A percentile compares a stretch with the other conserved stretches of the same genome.
phyloP scores from a whole-genome alignment of 768 basidiomycete species.

The Cystofilobasidium macerans region DNA sequence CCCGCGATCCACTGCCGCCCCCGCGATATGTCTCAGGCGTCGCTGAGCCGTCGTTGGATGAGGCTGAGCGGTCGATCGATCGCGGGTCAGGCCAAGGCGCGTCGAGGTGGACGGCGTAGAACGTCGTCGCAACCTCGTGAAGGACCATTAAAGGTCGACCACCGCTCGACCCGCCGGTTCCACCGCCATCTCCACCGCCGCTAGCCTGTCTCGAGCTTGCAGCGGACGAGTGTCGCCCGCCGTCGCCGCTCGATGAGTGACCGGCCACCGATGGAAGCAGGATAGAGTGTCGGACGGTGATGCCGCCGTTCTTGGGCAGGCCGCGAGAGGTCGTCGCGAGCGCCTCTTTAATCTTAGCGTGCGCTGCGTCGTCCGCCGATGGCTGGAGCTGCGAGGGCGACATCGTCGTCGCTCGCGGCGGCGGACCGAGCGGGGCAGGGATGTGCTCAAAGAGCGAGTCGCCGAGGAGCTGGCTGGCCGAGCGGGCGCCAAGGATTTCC shows the following conservation, averaged over 20 bases:
- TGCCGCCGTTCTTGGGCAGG: slow-evolving; percentile 25
- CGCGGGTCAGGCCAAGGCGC: background rate
- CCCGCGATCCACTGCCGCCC: background rate
- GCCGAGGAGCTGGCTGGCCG: slow-evolving; percentile 25
- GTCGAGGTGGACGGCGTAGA: slow-evolving; percentile 29
- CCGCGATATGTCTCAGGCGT: background rate
- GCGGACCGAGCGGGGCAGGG: background rate
- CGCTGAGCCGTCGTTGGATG: slow-evolving; percentile 4
- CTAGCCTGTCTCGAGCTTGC: no score
- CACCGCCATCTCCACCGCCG: no score
- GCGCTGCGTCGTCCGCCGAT: background rate
- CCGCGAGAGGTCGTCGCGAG: slow-evolving; percentile 7
- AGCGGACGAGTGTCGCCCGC: no score
- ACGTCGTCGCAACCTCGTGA: slow-evolving; percentile 37
- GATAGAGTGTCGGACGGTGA: slow-evolving; percentile 35
- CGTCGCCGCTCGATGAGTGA: no score
- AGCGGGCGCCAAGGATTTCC: slow-evolving; percentile 35
- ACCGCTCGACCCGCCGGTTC: no score
- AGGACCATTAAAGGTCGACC: no score
- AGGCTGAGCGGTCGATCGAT: no score
- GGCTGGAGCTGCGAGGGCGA: background rate
- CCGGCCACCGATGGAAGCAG: slow-evolving; percentile 17
- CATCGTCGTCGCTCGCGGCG: background rate
- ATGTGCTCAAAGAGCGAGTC: background rate
- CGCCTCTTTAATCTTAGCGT: background rate